phyloP scores from a whole-genome alignment of 768 basidiomycete genomes.

The Tulasnella sp. region DNA sequence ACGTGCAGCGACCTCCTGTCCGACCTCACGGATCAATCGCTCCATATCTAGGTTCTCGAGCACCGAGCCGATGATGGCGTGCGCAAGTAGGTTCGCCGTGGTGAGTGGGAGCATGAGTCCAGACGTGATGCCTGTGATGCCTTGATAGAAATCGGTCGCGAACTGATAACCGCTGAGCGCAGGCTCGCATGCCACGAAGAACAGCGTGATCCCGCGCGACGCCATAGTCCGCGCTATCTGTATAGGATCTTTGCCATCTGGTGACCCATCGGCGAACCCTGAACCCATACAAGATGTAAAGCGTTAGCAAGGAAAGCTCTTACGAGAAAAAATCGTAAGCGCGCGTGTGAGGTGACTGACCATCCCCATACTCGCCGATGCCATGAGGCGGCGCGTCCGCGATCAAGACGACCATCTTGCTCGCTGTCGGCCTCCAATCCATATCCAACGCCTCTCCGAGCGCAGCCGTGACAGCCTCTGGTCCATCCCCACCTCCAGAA shows the following conservation, averaged over 20 bases:
- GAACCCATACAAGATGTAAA: neutral
- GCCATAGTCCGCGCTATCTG: conserved; percentile 85
- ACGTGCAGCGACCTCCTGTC: conserved; percentile 81
- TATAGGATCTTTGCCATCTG: conserved; percentile 77
- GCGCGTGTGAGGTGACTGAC: too few relatives aligned
- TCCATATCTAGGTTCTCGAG: conserved; percentile 99
- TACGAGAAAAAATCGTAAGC: conserved; percentile 20
- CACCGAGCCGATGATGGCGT: conserved; percentile 93
- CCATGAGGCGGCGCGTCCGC: conserved; percentile 98
- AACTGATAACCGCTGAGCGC: conserved; percentile 90
- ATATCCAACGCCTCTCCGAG: conserved; percentile 76
- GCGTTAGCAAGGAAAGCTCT: neutral
- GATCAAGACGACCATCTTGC: conserved; percentile 93
- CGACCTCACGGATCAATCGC: conserved; percentile 86
- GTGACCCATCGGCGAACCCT: conserved; percentile 92
- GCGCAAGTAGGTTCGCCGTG: conserved; percentile 85
- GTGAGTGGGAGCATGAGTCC: conserved; percentile 94
- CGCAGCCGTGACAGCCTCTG: conserved; percentile 93
- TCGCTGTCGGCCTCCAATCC: conserved; percentile 80
- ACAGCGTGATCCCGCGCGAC: conserved; percentile 82
- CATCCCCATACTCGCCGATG: conserved; percentile 94
- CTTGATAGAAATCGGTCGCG: conserved; percentile 91
- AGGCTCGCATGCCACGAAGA: conserved; percentile 98
- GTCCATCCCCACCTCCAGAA: conserved; percentile 87
- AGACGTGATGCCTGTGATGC: conserved; percentile 83